Conservation (phyloP, 805 yeast genomes). For the Vanderwaltozyma verrucispora region DNA sequence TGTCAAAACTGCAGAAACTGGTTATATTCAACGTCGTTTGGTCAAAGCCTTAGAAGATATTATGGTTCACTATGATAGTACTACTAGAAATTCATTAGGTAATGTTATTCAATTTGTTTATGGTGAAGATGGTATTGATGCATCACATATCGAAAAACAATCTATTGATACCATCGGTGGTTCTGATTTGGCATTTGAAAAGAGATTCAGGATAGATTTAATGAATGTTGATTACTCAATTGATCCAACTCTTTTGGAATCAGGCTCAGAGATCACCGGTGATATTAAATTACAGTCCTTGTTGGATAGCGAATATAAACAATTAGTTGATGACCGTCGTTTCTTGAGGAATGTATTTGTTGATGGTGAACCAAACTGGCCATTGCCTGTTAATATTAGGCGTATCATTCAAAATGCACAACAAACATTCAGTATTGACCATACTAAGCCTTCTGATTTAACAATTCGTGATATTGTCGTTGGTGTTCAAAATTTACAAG, state of each 20-base stretch:
- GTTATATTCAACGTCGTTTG: conserved; percentile 96
- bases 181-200: conserved; percentile 71
- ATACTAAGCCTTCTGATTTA: conserved; percentile 81
- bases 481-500: conserved; percentile 60
- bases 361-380: conserved; percentile 95
- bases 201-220: conserved; percentile 76
- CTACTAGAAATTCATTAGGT: conserved; percentile 95
- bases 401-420: conserved; percentile 96
- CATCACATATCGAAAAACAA: conserved; percentile 95
- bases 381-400: conserved; percentile 92
- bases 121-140: conserved; percentile 99
- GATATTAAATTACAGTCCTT: conserved; percentile 72
- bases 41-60: conserved; percentile 95
- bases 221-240: conserved; percentile 57
- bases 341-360: conserved; percentile 77
- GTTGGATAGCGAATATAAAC: conserved; percentile 77
- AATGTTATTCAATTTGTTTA: conserved; percentile 91
- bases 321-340: conserved; percentile 64
- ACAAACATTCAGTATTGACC: conserved; percentile 90
- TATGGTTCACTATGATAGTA: conserved; percentile 97
- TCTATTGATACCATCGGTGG: conserved; percentile 94
- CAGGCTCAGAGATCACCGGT: conserved; percentile 85
- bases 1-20: conserved; percentile 97
- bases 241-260: conserved; percentile 67
- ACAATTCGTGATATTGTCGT: conserved; percentile 70